Evolutionary conservation across 495 filamentous ascomycete species (phyloP), one percentile per base, ranked within the genome.

Genomic region (Glarea lozoyensis): DNA sequence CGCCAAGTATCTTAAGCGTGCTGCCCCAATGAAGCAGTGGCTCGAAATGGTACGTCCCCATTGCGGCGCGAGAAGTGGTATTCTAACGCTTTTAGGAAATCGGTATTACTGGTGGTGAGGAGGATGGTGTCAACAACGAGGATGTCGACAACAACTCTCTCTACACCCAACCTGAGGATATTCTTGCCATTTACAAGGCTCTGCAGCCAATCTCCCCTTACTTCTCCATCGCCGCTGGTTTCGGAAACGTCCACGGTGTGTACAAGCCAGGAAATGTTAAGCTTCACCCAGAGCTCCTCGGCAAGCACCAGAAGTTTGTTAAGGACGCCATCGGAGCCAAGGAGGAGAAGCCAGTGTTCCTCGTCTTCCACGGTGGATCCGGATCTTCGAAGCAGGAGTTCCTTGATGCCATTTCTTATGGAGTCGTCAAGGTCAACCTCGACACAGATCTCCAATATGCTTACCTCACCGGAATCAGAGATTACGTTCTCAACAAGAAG

Each of bases 221-320:
- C 74, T 98, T 96, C 79, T 88, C 84, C 57, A 96, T 97, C 60
- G 93, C 93, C 55, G 92, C 92, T 60, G 92, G 86, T 53, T 97
- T 96, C 72, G 92, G 90, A 57, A 99, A 99, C 63, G 90, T 97
- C 22, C 93, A 99, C 75, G 92, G 92, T 64, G 92, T 99, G 48
- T 97, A 99, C 77, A 90, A 94, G 70, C 93, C 93, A 43, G 92
- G 93, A 49, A 98, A 98, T 64, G 92, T 97, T 61, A 81, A 82
- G 62, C 81, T 97, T 30, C 88, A 94, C 67, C 92, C 92, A 37
- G 87, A 93, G 68, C 78, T 97, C 23, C 81, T 99, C 46, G 72
- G 72, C 59, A 92, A 94, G 77, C 93, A 99, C 76, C 92, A 99
- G 70, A 73, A 72, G 50, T 86, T 83, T 63, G 87, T 94, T 57